These are phyloP conservation scores for Exophiala spinifera DNA, from an alignment of 2,329 filamentous ascomycete genomes.

Conservation along the genomic window DNA sequence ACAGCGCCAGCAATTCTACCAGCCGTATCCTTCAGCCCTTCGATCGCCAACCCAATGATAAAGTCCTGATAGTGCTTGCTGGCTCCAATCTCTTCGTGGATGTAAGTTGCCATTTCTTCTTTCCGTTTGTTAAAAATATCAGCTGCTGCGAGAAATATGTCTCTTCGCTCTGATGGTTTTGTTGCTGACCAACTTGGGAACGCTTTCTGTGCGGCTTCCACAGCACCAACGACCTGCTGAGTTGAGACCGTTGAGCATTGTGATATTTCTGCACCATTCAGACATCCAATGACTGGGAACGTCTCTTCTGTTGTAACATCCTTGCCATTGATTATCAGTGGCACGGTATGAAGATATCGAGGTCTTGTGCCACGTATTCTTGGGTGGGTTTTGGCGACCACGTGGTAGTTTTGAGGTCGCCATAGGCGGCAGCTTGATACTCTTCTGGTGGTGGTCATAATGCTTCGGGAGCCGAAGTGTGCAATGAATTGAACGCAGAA, in stretches of 20 bases:
- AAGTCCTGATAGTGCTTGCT: constrained; percentile 35
- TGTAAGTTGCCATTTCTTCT: constrained; percentile 41
- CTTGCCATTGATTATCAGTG: constrained; percentile 43
- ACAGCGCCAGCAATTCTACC: constrained; percentile 7
- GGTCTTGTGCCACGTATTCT: too few species aligned
- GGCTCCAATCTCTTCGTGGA: constrained; percentile 57
- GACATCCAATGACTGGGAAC: constrained; percentile 54
- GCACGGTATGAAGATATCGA: constrained; percentile 31
- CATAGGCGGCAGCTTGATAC: too few species aligned
- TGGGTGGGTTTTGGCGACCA: too few species aligned
- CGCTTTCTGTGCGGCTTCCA: constrained; percentile 60
- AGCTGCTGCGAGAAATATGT: constrained; percentile 11
- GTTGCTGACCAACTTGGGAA: constrained; percentile 66
- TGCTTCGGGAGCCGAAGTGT: too few species aligned
- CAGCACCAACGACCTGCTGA: constrained; percentile 42
- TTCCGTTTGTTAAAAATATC: constrained; percentile 50
- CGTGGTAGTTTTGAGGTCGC: too few species aligned
- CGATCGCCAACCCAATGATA: constrained; percentile 3
- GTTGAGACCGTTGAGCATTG: constrained; percentile 46
- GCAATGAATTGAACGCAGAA: too few species aligned
- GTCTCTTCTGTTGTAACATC: constrained; percentile 37
- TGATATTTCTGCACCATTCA: constrained; percentile 51
- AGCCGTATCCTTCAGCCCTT: constrained; percentile 1
- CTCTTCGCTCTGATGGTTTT: constrained; percentile 52
- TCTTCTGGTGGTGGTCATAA: too few species aligned